These are phyloP conservation scores for Barnettozyma hawaiiensis DNA, from an alignment of 1,139 yeast species.

Conservation along the genomic window DNA sequence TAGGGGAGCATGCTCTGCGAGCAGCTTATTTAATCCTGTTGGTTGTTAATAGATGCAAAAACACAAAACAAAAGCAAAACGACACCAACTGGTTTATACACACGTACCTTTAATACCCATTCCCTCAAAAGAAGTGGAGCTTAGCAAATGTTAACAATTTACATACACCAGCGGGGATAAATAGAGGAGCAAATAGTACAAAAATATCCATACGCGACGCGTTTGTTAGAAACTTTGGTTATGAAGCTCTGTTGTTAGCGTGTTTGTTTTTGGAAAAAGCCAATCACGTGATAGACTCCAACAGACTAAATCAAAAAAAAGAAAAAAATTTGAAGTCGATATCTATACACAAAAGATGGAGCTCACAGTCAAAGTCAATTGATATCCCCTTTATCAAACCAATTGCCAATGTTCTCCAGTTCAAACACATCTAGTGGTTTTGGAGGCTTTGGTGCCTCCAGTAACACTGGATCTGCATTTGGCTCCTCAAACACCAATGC, in stretches of 20 bases:
- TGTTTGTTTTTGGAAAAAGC: too few relatives aligned
- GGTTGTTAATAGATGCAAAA: not conserved
- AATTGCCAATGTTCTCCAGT: constrained; percentile 21
- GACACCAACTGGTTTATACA: too few relatives aligned
- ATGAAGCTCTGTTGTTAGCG: not conserved
- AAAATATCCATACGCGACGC: too few relatives aligned
- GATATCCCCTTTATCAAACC: not conserved
- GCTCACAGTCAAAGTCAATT: not conserved
- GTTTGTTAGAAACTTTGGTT: too few relatives aligned
- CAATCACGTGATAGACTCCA: not conserved
- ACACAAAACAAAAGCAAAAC: too few relatives aligned
- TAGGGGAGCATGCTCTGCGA: constrained; percentile 83
- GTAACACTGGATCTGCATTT: constrained; percentile 23
- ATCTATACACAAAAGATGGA: not conserved
- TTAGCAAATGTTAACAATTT: not conserved
- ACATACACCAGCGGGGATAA: not conserved
- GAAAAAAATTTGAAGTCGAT: not conserved
- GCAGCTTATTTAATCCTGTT: constrained; percentile 48
- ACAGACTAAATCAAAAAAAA: not conserved
- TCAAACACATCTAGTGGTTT: constrained; percentile 43
- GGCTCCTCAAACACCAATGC: constrained; percentile 28
- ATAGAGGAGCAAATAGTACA: too few relatives aligned
- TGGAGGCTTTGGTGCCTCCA: constrained; percentile 52
- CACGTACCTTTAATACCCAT: constrained; percentile 28
- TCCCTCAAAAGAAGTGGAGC: not conserved